Conservation (phyloP, 2,329 filamentous ascomycete genomes). For the Salinomyces thailandicus region DNA sequence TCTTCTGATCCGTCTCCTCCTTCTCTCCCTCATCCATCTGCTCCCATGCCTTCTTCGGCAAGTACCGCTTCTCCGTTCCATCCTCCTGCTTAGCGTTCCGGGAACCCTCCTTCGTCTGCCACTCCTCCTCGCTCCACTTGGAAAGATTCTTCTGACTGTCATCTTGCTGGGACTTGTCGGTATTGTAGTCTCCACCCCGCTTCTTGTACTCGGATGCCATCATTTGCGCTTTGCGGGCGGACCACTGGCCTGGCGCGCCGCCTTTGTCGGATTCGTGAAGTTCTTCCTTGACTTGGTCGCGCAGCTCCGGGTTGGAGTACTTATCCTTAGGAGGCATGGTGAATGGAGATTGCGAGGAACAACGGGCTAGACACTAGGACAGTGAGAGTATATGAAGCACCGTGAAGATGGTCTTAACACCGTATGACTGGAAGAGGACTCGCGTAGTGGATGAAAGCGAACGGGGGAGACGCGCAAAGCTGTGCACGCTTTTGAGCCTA, state of each 20-base stretch:
- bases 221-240: constrained; percentile 39
- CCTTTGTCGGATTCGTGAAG: constrained; percentile 37
- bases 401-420: too few relatives aligned
- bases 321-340: constrained; percentile 38
- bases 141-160: constrained; percentile 35
- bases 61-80: constrained; percentile 35
- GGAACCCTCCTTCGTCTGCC: constrained; percentile 40
- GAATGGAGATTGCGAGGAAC: too few relatives aligned
- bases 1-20: constrained; percentile 32
- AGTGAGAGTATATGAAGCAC: too few relatives aligned
- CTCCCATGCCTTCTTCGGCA: constrained; percentile 41
- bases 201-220: constrained; percentile 40
- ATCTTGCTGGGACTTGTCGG: constrained; percentile 33
- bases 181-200: constrained; percentile 37
- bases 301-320: constrained; percentile 37
- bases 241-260: constrained; percentile 40
- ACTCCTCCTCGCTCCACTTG: constrained; percentile 40
- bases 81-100: constrained; percentile 36
- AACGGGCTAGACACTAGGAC: too few relatives aligned
- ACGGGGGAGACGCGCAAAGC: too few relatives aligned
- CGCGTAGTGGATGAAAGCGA: too few relatives aligned
- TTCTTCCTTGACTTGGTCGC: constrained; percentile 38
- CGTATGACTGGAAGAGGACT: too few relatives aligned
- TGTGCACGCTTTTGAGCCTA: too few relatives aligned
- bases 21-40: constrained; percentile 38